Evolutionary conservation across 768 basidiomycete species (phyloP), one percentile per base, ranked within the genome.

Genomic region (Leccinum subtestaceum): DNA sequence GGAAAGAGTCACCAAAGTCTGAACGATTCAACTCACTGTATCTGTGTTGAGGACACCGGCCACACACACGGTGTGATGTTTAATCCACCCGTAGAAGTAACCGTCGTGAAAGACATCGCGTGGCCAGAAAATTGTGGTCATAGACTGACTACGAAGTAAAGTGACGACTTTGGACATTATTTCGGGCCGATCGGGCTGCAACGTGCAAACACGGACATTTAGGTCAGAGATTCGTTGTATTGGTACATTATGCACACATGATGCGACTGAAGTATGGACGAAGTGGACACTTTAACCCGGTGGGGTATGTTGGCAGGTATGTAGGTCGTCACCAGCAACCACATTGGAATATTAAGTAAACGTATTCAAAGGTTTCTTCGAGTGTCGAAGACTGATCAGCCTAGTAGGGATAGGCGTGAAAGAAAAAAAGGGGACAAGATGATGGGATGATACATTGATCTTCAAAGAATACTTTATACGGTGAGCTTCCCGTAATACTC

Each of bases 41-140:
- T 65, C 60, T 3, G 63, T 67, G 10, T 74, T 64, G 17, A 86
- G 52, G 29, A 84, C 73, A 3, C 85, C 85, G 15, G 79, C 83
- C 15, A 87, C 78, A 64, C 83, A 84, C 3, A 81, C 68, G 3
- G 50, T 57, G 34, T 73, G 67, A 31, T 81, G 81, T 11, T 63
- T 64, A 8, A 71, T 60, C 86, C 87, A 88, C 10, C 87, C 87
- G 65, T 85, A 88, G 62, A 80, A 78, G 54, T 82, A 76, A 2
- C 86, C 84, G 21, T 71, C 69, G n/a, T 67, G 49, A 51, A 70
- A 61, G 25, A 80, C 71, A 65, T 84, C 83, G 27, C 70, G 66
- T 31, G 87, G 87, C 85, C 86, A 88, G 66, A 87, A 84, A 57
- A 86, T 59, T 2, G 72, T 75, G 49, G 74, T 64, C 72, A 74